These are phyloP conservation scores for Ogataea corticis DNA, from an alignment of 805 yeast species.

Conservation along the genomic window DNA sequence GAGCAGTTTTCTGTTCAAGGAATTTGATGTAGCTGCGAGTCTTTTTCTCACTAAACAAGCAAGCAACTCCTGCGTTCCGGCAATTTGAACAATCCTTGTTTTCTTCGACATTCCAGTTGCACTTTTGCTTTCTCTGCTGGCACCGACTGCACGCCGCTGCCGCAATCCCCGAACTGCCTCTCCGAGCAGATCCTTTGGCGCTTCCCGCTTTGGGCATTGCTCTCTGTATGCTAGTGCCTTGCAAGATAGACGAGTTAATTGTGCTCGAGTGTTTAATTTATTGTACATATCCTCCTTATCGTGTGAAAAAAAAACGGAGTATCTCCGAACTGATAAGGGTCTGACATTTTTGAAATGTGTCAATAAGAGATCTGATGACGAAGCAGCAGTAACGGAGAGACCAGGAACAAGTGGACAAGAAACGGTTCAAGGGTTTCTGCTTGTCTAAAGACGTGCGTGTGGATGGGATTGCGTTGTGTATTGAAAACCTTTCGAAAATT, in stretches of 20 bases:
- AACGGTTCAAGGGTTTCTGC: too few species aligned
- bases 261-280: too few species aligned
- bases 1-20: slow-evolving; percentile 8
- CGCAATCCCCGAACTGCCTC: neutral
- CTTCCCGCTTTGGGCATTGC: neutral
- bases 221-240: too few species aligned
- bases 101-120: slow-evolving; percentile 9
- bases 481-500: too few species aligned
- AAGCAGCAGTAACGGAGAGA: too few species aligned
- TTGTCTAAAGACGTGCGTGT: too few species aligned
- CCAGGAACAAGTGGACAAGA: too few species aligned
- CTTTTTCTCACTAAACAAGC: slow-evolving; percentile 9
- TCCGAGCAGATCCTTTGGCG: neutral
- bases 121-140: slow-evolving; percentile 15
- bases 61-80: slow-evolving; percentile 6
- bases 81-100: slow-evolving; percentile 9
- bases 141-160: slow-evolving; percentile 14
- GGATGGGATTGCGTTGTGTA: too few species aligned
- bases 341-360: neutral
- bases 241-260: too few species aligned
- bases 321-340: slow-evolving; percentile 4
- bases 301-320: neutral
- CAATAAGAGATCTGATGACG: too few species aligned
- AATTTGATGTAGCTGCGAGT: slow-evolving; percentile 10
- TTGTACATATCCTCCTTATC: neutral